Evolutionary conservation across 805 yeast species (phyloP).

Genomic region (Maudiozyma bulderi): DNA sequence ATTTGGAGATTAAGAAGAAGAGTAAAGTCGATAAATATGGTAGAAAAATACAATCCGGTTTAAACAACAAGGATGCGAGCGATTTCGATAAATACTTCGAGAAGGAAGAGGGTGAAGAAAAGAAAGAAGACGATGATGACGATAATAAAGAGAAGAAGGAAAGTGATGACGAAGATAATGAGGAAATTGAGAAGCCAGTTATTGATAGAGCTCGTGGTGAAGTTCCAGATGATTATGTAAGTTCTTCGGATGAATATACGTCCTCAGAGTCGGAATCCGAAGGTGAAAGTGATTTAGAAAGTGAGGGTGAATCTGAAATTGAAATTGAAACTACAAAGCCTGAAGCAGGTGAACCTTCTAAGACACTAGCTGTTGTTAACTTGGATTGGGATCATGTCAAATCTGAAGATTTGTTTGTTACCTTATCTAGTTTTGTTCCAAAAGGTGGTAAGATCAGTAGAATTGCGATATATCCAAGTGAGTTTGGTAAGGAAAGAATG

Average conservation of each 20-base stretch:
- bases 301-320: constrained; percentile 43
- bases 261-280: constrained; percentile 38
- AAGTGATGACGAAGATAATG: constrained; percentile 11
- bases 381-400: constrained; percentile 96
- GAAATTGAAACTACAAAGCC: constrained; percentile 48
- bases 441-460: constrained; percentile 55
- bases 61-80: constrained; percentile 31
- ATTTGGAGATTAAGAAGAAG: constrained; percentile 47
- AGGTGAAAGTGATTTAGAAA: constrained; percentile 35
- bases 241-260: constrained; percentile 36
- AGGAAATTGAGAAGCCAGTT: constrained; percentile 4
- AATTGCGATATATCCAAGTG: constrained; percentile 76
- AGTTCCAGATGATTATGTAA: constrained; percentile 35
- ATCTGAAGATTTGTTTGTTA: constrained; percentile 80
- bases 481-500: constrained; percentile 88
- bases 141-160: constrained; percentile 14
- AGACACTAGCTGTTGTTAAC: constrained; percentile 81
- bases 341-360: constrained; percentile 81
- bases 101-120: constrained; percentile 28
- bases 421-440: constrained; percentile 80
- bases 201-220: constrained; percentile 64
- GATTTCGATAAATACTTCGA: constrained; percentile 63
- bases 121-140: constrained; percentile 13
- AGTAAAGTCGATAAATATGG: constrained; percentile 82
- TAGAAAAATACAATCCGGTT: constrained; percentile 43